Conservation (phyloP, 1,284 basidiomycete species). For the Puccinia triticina region DNA sequence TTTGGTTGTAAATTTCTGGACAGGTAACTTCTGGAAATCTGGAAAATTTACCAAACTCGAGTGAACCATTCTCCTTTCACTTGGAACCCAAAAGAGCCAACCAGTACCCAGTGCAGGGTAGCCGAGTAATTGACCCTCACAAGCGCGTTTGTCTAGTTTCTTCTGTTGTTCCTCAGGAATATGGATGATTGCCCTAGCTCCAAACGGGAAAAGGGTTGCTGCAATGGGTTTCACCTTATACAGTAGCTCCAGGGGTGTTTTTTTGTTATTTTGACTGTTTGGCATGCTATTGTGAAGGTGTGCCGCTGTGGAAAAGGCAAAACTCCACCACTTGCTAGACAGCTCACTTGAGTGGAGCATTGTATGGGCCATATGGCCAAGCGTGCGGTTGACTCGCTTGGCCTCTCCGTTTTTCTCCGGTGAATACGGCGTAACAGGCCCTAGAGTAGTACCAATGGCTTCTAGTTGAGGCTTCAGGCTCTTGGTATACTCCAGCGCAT, state of each 20-base stretch:
- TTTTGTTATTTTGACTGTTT: background rate
- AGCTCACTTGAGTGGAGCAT: background rate
- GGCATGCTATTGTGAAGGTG: conserved; percentile 7
- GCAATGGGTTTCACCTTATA: background rate
- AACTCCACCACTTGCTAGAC: background rate
- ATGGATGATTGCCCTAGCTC: background rate
- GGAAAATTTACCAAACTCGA: background rate
- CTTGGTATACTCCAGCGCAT: background rate
- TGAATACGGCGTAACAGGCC: background rate
- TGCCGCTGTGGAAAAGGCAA: background rate
- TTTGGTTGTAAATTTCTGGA: too few relatives aligned
- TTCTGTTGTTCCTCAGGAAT: too few relatives aligned
- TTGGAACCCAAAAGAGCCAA: background rate
- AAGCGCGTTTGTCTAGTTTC: background rate
- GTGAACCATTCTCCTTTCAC: background rate
- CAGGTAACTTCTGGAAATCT: background rate
- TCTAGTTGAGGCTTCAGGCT: background rate
- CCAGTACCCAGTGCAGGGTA: conserved; percentile 3
- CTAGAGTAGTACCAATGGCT: background rate
- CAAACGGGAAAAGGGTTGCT: background rate
- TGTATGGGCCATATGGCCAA: conserved; percentile 4
- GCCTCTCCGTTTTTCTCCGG: conserved; percentile 9
- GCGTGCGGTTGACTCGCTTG: too few relatives aligned
- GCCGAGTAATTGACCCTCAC: background rate
- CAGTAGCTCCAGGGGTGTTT: background rate